phyloP scores from a whole-genome alignment of 495 filamentous ascomycete species.

The Wilcoxina mikolae region DNA sequence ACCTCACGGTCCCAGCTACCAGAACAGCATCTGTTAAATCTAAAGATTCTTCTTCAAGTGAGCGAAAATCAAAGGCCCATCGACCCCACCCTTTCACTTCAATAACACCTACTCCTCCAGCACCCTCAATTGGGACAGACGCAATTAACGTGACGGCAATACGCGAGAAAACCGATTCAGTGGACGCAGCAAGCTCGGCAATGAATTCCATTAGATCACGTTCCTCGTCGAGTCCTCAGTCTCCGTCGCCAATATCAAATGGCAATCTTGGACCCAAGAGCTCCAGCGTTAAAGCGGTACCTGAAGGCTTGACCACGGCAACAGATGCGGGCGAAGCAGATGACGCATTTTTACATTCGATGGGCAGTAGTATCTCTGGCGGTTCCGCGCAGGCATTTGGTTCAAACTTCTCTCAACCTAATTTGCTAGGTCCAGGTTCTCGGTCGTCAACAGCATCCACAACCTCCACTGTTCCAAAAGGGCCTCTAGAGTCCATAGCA shows the following conservation, averaged over 20 bases:
- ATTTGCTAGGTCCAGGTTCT: conserved; percentile 4
- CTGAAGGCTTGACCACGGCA: neutral
- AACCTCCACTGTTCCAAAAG: neutral
- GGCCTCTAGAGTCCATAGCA: conserved; percentile 30
- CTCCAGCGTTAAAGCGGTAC: neutral
- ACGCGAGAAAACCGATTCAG: conserved; percentile 5
- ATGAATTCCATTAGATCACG: neutral
- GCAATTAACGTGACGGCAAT: conserved; percentile 26
- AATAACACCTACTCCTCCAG: conserved; percentile 17
- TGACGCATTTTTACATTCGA: neutral
- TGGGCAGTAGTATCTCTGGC: conserved; percentile 31
- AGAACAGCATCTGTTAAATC: conserved; percentile 30
- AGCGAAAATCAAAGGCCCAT: conserved; percentile 19
- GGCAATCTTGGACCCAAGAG: neutral
- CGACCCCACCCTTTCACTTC: conserved; percentile 20
- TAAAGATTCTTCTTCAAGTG: conserved; percentile 10
- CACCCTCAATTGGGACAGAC: conserved; percentile 25
- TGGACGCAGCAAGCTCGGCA: neutral
- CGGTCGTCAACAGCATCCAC: conserved; percentile 12
- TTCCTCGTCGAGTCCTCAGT: conserved; percentile 22
- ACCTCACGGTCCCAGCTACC: too few relatives aligned
- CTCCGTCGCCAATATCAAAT: conserved; percentile 17
- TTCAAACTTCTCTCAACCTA: neutral
- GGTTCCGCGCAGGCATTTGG: conserved; percentile 20
- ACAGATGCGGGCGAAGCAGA: neutral